phyloP scores from a whole-genome alignment of 73 alveolate genomes.

The Tetrahymena thermophila region DNA sequence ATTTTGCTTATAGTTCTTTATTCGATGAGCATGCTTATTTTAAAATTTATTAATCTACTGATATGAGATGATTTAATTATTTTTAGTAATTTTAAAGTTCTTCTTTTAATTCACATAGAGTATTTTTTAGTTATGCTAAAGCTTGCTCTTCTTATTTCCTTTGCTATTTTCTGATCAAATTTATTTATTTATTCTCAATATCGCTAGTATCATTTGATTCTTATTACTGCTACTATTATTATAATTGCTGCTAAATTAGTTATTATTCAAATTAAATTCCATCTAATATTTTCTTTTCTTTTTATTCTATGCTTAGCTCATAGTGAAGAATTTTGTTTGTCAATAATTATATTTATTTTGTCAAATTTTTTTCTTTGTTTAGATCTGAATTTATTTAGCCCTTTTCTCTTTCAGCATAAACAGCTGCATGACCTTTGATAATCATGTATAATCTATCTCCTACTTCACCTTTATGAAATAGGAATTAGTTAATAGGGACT shows the following conservation, averaged over 20 bases:
- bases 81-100: neutral
- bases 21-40: neutral
- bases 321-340: neutral
- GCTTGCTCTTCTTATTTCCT: neutral
- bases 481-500: neutral
- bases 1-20: neutral
- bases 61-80: neutral
- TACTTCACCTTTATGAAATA: neutral
- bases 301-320: neutral
- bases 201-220: neutral
- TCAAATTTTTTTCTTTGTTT: neutral
- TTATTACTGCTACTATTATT: no score
- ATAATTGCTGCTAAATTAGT: neutral
- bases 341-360: neutral
- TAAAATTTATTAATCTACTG: neutral
- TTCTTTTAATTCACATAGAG: neutral
- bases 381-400: neutral
- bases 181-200: neutral
- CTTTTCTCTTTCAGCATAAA: neutral
- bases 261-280: neutral
- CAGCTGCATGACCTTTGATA: neutral
- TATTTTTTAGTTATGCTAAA: neutral
- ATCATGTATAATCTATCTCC: neutral
- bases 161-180: neutral
- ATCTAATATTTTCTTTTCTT: neutral